Evolutionary conservation across 2,329 filamentous ascomycete species (phyloP), one percentile per base, ranked within the genome.

Genomic region (Colletotrichum noveboracense): DNA sequence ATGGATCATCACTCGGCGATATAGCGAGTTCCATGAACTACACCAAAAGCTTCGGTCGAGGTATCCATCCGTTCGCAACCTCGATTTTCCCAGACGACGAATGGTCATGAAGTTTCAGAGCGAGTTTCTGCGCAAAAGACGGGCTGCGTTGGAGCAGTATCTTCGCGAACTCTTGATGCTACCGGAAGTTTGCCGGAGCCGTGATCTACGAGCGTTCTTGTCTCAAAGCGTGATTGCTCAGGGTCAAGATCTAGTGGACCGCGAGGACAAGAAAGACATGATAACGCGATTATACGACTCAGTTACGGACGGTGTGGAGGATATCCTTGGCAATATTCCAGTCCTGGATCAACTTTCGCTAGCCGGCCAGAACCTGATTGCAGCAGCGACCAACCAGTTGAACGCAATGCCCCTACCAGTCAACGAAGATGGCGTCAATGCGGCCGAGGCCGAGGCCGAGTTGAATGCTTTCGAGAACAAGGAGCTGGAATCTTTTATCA

Each of bases 31-130:
- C 80, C 96, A 98, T 80, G 96, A 98, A 78, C 91, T 99, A 21
- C 95, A 99, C 82, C 97, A 98, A 82, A 94, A 94, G 71, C 89
- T 99, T 30, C 93, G 97, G 69, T 90, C 93, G 52, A 92, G 94
- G 77, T 99, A 98, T 80, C 93, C 96, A 0, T 96, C 95, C 18
- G 96, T 98, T 18, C 92, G 96, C 65, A 92, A 95, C 78, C 90
- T 99, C 4, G 96, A 98, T 79, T 98, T 99, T 81, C 97, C 97
- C 2, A 91, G 96, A 21, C 91, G 97, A 48, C 94, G 97, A 76
- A 93, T 98, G 86, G 94, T 99, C 68, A 96, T 98, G 93, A 98
- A 98, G 81, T 91, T 99, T 4, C 97, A 99, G 82, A 96, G 93
- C 82, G 97, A 99, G 80, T 99, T 99, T 81, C 87, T 99, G 21